Evolutionary conservation across 805 yeast species (phyloP), one percentile per base, ranked within the genome.

Genomic region (Sporopachydermia quercuum): DNA sequence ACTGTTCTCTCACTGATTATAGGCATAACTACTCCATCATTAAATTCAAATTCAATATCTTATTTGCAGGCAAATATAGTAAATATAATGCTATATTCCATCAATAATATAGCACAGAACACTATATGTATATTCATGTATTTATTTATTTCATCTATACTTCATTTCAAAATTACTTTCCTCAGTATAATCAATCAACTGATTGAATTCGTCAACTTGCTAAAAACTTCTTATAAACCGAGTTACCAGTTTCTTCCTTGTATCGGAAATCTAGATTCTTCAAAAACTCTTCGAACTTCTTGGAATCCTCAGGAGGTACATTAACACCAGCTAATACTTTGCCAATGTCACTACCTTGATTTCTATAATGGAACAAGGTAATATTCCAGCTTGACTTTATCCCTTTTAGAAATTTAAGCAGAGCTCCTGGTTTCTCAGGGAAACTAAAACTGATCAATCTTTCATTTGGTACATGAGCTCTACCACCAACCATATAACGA

Each of bases 381-480:
- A 91, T 74, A 55, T 91, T 91, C 96, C 97, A 91, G 39, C 76
- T 75, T 17, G 70, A 68, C 51, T 78, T 74, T 54, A 91, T 60
- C 14, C 77, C 68, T 18, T 69, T 70, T 52, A 91, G 68, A 62
- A 91, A 91, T 43, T 72, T 79, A 18, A 79, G 73, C 52, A 91
- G 67, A 1, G 98, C 96, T 37, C 96, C 94, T 2, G 98, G 97
- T 53, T 91, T 77, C 55, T 91, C 99, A 11, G 99, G 99, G 66
- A 91, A 93, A 59, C 86, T 96, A 52, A 91, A 91, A 38, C 80
- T 70, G 49, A 76, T 73, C 27, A 91, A 60, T 50, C 78, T 76
- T 60, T 91, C 99, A 47, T 83, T 69, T 18, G 73, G 68, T 15
- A 82, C 74, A 16, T 66, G 60, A 0, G 87, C 74, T 44, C 80